Evolutionary conservation across 345 rosid species (phyloP), one percentile per base, ranked within the genome.

Genomic region (Lenwebbia sp.): DNA sequence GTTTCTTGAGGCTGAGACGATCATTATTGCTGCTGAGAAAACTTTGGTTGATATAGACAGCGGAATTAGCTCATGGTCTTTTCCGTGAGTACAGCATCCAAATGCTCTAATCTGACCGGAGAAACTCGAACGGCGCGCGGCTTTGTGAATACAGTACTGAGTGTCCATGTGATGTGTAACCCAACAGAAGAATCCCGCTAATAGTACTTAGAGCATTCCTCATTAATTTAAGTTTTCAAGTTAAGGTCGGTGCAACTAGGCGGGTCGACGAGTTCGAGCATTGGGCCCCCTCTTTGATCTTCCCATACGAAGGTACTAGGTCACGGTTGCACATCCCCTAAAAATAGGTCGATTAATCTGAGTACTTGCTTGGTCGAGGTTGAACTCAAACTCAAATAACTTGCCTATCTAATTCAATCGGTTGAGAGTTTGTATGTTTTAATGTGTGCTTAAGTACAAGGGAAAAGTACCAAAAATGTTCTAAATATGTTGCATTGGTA

Each of bases 161-260:
- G 33, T 0, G 70, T 58, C 13, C 70, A 30, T 58, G 33, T n/a
- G 33, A 58, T 33, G 70, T 58, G 17, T 58, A 58, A 13, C 13
- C n/a, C 19, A n/a, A 26, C 0, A n/a, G 4, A 58, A 57, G 6
- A 58, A n/a, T 0, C 8, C 70, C 70, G 0, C 0, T 26, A 58
- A n/a, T 58, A 5, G 33, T 60, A 60, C 37, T 5, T n/a, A 60
- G 30, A 15, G 37, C 37, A 60, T 15, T 0, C 22, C 75, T 14
- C 40, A 28, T 62, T 62, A 8, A 4, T 7, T 30, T 17, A 17
- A 30, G 23, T 37, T 0, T 60, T 9, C 21, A 4, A 30, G 10
- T 33, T 30, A 37, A 65, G 76, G 44, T 17, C 6, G 5, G 1
- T 65, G 1, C 25, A 6, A 22, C 25, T 54, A 54, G 25, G 10